phyloP scores from a whole-genome alignment of 345 rosid species.

The Adansonia digitata region DNA sequence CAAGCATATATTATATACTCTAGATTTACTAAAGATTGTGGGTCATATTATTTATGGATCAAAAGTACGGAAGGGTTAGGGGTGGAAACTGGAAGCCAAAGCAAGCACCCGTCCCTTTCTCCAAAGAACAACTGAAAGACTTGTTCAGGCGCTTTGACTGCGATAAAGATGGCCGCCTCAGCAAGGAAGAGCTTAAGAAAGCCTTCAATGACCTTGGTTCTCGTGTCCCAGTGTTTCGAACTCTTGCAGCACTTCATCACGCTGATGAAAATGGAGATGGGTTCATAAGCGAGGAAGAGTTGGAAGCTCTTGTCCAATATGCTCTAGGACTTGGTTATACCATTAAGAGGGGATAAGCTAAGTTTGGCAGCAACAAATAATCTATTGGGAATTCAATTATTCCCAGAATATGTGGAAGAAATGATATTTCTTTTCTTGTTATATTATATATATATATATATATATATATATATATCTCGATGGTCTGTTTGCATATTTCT shows the following conservation, averaged over 20 bases:
- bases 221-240: neutral
- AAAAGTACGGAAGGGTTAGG: too few species aligned
- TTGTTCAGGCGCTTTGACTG: conserved; percentile 17
- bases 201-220: conserved; percentile 16
- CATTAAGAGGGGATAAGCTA: neutral
- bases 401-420: neutral
- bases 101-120: neutral
- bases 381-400: neutral
- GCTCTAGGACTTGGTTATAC: conserved; percentile 2
- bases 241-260: neutral
- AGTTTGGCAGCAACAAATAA: too few species aligned
- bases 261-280: conserved; percentile 11
- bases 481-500: neutral
- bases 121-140: conserved; percentile 25
- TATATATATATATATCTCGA: neutral
- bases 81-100: neutral
- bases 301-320: neutral
- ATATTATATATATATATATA: too few species aligned
- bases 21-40: neutral
- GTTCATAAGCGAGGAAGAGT: neutral
- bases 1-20: neutral
- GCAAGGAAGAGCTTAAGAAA: conserved; percentile 27
- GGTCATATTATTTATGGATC: neutral
- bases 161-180: conserved; percentile 20
- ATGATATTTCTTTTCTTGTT: neutral